Conservation (phyloP, 2,329 filamentous ascomycete genomes). For the Diplodia intermedia region DNA sequence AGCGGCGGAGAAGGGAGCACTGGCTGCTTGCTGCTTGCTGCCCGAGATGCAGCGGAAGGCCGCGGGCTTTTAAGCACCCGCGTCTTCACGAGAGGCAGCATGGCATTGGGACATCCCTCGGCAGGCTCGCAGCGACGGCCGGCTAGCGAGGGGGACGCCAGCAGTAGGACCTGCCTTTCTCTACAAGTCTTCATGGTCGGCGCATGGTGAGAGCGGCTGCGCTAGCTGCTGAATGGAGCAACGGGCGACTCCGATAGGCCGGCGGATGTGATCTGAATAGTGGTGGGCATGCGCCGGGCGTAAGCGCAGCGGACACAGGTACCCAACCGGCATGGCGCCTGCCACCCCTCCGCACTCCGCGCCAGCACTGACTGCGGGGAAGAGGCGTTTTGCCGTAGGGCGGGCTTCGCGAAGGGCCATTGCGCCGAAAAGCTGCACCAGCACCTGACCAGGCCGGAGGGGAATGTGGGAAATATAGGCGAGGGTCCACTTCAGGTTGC, state of each 20-base stretch:
- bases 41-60: neutral
- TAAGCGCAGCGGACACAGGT: conserved; percentile 7
- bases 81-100: conserved; percentile 2
- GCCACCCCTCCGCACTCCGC: conserved; percentile 10
- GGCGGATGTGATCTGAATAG: conserved; percentile 11
- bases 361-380: conserved; percentile 13
- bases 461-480: conserved; percentile 10
- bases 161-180: conserved; percentile 18
- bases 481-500: neutral
- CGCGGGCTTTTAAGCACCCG: conserved; percentile 11
- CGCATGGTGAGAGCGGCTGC: conserved; percentile 12
- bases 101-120: neutral
- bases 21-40: conserved; percentile 13
- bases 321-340: neutral
- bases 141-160: conserved; percentile 6
- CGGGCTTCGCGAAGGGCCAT: conserved; percentile 24
- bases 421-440: neutral
- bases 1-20: neutral
- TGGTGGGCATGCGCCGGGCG: conserved; percentile 8
- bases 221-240: conserved; percentile 6
- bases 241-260: conserved; percentile 14
- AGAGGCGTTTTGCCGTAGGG: conserved; percentile 1
- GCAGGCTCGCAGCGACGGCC: neutral
- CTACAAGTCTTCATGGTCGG: conserved; percentile 1
- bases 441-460: conserved; percentile 15